Conservation (phyloP, 2,329 filamentous ascomycete species). For the Colletotrichum limetticola region DNA sequence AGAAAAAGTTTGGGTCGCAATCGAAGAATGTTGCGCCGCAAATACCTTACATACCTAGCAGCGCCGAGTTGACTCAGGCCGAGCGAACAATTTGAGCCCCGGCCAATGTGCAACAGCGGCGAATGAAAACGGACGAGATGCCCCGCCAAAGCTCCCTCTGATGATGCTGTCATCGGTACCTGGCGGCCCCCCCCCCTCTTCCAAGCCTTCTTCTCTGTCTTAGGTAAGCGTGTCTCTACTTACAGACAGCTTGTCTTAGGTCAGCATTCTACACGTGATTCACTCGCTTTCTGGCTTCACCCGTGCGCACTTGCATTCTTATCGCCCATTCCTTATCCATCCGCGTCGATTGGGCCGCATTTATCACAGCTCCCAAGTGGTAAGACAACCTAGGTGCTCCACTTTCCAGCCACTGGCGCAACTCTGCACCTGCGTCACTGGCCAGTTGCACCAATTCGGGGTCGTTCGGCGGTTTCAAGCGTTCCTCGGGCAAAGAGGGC, state of each 20-base stretch:
- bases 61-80: constrained; percentile 30
- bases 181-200: too few relatives aligned
- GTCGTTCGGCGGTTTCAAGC: constrained; percentile 30
- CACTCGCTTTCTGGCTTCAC: not conserved
- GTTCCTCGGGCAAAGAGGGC: not conserved
- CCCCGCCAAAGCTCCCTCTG: constrained; percentile 16
- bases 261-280: constrained; percentile 21
- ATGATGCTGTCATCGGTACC: constrained; percentile 4
- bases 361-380: not conserved
- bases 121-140: constrained; percentile 27
- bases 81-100: constrained; percentile 5
- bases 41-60: not conserved
- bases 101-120: constrained; percentile 8
- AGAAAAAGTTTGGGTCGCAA: constrained; percentile 4
- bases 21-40: constrained; percentile 3
- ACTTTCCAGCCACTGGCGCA: not conserved
- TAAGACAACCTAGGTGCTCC: not conserved
- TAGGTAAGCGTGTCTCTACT: not conserved
- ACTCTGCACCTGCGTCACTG: constrained; percentile 3
- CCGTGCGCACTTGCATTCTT: not conserved
- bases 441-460: constrained; percentile 4
- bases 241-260: constrained; percentile 8
- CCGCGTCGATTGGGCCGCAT: not conserved
- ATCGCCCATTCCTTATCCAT: not conserved
- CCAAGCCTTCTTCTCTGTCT: not conserved